Percentiles rank a stretch among this genome's conserved stretches.
phyloP scores from a whole-genome alignment of 805 yeast genomes.

The Zygosaccharomyces gambellarensis region DNA sequence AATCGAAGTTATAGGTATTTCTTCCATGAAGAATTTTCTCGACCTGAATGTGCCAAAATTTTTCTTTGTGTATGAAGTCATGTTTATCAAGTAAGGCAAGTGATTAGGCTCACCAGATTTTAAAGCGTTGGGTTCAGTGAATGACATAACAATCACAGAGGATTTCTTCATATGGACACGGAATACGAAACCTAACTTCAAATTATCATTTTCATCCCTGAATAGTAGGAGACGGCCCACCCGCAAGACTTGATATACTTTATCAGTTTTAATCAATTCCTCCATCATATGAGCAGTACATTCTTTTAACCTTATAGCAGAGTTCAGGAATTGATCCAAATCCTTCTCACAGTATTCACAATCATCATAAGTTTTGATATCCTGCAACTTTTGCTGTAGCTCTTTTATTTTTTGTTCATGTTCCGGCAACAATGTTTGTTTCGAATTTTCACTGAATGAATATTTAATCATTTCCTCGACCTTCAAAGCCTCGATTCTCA shows the following conservation, averaged over 20 bases:
- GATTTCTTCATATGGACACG: constrained; percentile 32
- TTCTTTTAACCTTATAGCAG: constrained; percentile 43
- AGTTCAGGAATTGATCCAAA: constrained; percentile 42
- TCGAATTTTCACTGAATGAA: constrained; percentile 86
- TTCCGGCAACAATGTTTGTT: constrained; percentile 81
- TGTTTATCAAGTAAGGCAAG: constrained; percentile 34
- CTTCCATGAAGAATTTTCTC: constrained; percentile 30
- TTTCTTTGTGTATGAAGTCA: constrained; percentile 23
- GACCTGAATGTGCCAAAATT: constrained; percentile 31
- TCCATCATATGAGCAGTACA: constrained; percentile 43
- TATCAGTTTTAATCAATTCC: constrained; percentile 45
- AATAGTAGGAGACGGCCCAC: constrained; percentile 57
- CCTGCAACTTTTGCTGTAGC: constrained; percentile 44
- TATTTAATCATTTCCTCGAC: constrained; percentile 99
- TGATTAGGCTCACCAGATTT: constrained; percentile 32
- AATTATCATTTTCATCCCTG: constrained; percentile 42
- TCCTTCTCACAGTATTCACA: constrained; percentile 37
- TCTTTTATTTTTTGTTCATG: constrained; percentile 63
- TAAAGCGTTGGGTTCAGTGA: constrained; percentile 30
- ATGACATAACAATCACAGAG: constrained; percentile 30
- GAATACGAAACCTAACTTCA: constrained; percentile 48
- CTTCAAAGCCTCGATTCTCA: constrained; percentile 87
- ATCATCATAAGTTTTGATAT: constrained; percentile 35
- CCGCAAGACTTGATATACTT: constrained; percentile 44
- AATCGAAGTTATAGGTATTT: constrained; percentile 26